Evolutionary conservation across 2,329 filamentous ascomycete genomes (phyloP), one percentile per base, ranked within the genome.

Genomic region (Epichloe sibirici): DNA sequence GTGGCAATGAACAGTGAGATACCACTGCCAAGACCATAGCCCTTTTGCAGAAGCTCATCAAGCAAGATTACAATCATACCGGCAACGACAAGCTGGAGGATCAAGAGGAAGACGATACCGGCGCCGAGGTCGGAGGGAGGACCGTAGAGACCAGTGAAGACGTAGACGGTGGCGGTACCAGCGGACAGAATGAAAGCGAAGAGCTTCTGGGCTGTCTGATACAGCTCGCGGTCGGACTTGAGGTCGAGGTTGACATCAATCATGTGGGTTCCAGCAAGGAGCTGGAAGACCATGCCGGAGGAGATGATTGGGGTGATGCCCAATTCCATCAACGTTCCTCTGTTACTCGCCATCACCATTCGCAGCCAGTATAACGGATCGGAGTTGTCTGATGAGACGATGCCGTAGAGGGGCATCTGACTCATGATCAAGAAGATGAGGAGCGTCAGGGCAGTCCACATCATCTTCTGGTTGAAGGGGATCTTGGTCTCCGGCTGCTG

Each of bases 371-470:
- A 98, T 66, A 98, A 80, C 63, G 93, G 94, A 76, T 98, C 94
- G 57, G 93, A 97, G 64, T 90, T 96, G 74, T 93, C 88, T 66
- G 93, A 98, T 53, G 93, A 98, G 68, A 98, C 94, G 73, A 98
- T 98, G 74, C 93, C 93, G 76, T 98, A 98, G 57, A 93, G 77
- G 59, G 93, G 90, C 93, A 98, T 97, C 77, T 96, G 93, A 77
- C 90, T 96, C 93, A 98, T 98, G 74, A 98, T 90, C 80, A 98
- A 77, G 83, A 98, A 98, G 76, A 97, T 94, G 71, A 98, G 78
- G 64, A 98, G 82, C 60, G 93, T 97, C 70, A 91, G 83, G 70
- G 86, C 88, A 60, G 88, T 93, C 88, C 88, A 93, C 88, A 91
- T 91, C 77, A 93, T 76, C 79, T 91, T 90, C 74, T 97, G 93